Evolutionary conservation across 306 rosid genomes (phyloP), one percentile per base, ranked within the genome.

Genomic region (Astragalus membranaceus): DNA sequence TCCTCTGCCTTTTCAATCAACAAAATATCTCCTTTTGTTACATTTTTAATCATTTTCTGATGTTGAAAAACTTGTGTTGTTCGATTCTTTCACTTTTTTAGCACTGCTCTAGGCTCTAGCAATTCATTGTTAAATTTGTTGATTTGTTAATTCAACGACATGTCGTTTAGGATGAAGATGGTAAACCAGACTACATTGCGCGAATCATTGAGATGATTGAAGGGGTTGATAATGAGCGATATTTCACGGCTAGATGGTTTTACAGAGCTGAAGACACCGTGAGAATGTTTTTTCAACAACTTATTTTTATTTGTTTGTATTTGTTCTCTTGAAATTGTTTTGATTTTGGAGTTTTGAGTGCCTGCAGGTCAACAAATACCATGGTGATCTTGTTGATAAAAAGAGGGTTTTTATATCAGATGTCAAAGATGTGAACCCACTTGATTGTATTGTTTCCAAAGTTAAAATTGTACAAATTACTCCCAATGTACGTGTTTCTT

Each of bases 201-300:
- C 44, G 72, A 0, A 79, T 83, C 1, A 12, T 79, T n/a, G 87
- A 83, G 70, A 9, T 83, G 37, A 79, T 83, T 53, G 87, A 83
- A n/a, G 11, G 58, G 0, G 52, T 30, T 14, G 71, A 73, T 4
- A 10, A 67, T 0, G 66, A 75, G 1, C 49, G 0, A 0, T 79
- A 61, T 75, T 83, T 83, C n/a, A 61, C 35, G 4, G 86, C 86
- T 5, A 82, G 68, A 8, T 79, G 87, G 87, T 79, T 79, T 49
- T 83, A 72, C 2, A 72, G 87, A 29, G 87, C 87, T 1, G 58
- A 68, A 23, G 87, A 83, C 4, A 83, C 87, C 1, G 87, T 83
- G 35, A 67, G 67, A 15, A 4, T 14, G 1, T 0, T n/a, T 59
- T 12, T 48, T 8, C 49, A 3, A 16, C 4, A 5, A 1, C 2